phyloP scores from a whole-genome alignment of 192 early-diverging fungal species.

The Linnemannia zychae region DNA sequence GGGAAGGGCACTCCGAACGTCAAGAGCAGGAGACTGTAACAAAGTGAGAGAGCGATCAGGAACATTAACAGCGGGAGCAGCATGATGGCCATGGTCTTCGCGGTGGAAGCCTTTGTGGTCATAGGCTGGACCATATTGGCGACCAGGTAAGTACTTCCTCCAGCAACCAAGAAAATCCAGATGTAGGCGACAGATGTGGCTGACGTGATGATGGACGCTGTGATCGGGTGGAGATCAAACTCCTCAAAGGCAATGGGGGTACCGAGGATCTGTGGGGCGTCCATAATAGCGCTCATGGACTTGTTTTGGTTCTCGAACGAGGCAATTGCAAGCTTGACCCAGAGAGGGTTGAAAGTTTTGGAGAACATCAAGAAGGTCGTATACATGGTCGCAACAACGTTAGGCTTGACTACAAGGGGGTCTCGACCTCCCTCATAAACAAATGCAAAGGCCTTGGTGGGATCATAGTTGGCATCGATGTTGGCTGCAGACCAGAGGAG shows the following conservation, averaged over 20 bases:
- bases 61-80: slow-evolving; percentile 23
- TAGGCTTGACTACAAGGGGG: slow-evolving; percentile 40
- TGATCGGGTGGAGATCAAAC: slow-evolving; percentile 39
- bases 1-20: slow-evolving; percentile 40
- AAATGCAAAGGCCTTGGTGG: slow-evolving; percentile 33
- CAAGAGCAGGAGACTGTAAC: slow-evolving; percentile 31
- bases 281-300: neutral
- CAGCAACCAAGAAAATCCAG: slow-evolving; percentile 52
- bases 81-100: slow-evolving; percentile 24
- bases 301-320: neutral
- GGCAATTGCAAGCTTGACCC: slow-evolving; percentile 26
- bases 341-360: slow-evolving; percentile 33
- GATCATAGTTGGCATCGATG: slow-evolving; percentile 25
- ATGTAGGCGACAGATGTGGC: slow-evolving; percentile 51
- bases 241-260: slow-evolving; percentile 51
- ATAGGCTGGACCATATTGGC: slow-evolving; percentile 44
- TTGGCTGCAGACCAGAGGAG: slow-evolving; percentile 15
- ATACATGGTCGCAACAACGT: slow-evolving; percentile 47
- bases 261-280: slow-evolving; percentile 33
- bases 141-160: slow-evolving; percentile 48
- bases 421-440: slow-evolving; percentile 46
- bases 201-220: slow-evolving; percentile 43
- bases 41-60: slow-evolving; percentile 23
- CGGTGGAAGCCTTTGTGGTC: slow-evolving; percentile 14
- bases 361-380: slow-evolving; percentile 38